A percentile compares a stretch with the other conserved stretches of the same genome.
These are phyloP conservation scores for Lenzites betulinus DNA, from an alignment of 768 basidiomycete species.

Conservation along the genomic window DNA sequence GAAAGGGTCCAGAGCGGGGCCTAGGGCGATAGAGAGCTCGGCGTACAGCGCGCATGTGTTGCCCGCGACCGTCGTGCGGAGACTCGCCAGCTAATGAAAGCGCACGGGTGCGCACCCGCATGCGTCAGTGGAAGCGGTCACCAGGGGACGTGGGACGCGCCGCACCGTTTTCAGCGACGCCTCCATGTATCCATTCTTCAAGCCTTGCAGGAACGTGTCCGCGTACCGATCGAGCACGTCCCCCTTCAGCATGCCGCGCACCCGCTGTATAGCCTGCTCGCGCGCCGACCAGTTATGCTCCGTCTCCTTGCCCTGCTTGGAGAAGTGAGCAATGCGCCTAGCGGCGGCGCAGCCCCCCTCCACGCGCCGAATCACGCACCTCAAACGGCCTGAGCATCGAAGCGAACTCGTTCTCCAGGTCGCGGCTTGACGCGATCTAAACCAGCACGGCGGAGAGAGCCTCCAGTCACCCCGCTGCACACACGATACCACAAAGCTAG, in stretches of 20 bases:
- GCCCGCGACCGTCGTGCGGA: conserved; percentile 87
- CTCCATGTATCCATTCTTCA: conserved; percentile 81
- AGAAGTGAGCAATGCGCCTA: not conserved
- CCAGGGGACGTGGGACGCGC: conserved; percentile 11
- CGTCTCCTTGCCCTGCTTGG: conserved; percentile 83
- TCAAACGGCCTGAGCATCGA: conserved; percentile 81
- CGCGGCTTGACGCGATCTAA: conserved; percentile 81
- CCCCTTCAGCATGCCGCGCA: conserved; percentile 89
- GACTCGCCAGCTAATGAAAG: conserved; percentile 66
- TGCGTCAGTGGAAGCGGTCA: conserved; percentile 8
- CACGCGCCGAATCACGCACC: conserved; percentile 39
- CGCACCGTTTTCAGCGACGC: conserved; percentile 84
- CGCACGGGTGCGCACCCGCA: conserved; percentile 2
- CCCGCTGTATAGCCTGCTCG: conserved; percentile 73
- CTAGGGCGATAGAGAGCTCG: conserved; percentile 72
- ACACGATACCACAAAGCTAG: not conserved
- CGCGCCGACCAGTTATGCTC: conserved; percentile 93
- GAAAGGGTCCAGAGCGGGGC: conserved; percentile 71
- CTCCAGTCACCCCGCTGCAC: conserved; percentile 3
- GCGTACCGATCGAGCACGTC: conserved; percentile 74
- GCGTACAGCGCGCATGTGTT: conserved; percentile 77
- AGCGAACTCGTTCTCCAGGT: conserved; percentile 85
- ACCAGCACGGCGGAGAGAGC: not conserved
- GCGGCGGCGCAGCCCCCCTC: not conserved
- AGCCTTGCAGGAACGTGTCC: conserved; percentile 70